Evolutionary conservation across 257 asterid genomes (phyloP), one percentile per base, ranked within the genome.

Genomic region (Fraxinus anomala): DNA sequence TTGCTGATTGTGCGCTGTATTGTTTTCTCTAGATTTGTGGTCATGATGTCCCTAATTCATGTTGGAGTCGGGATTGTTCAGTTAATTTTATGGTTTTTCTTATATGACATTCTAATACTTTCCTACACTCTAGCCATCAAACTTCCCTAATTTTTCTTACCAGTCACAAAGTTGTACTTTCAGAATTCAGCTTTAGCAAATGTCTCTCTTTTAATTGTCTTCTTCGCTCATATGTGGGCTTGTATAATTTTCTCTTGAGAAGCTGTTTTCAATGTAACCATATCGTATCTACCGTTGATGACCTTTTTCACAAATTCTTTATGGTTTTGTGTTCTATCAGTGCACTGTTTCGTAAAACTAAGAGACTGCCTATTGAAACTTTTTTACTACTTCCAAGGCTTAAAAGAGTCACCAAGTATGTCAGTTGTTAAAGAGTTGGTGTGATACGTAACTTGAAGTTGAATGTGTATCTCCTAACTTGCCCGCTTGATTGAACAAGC

Each of bases 1-100:
- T 54, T 79, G 73, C 49, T 74, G 72, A 79, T 54, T 42, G 69
- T 75, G 74, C 68, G 74, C 24, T 36, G 19, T 73, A 14, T 75
- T 31, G 17, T 66, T 26, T 6, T 33, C 7, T 67, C 74, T 70
- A n/a, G 42, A 80, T 33, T 59, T 80, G 40, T 59, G 65, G 42
- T 56, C 72, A 14, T 68, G 44, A 21, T 73, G 59, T 40, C 68
- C 70, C 47, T 51, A 56, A 37, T 16, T 3, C 1, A 54, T 56
- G 17, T 26, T 68, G 73, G 66, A 36, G 67, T 72, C 70, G 49
- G 68, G 17, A 72, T 26, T 72, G 24, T 73, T 69, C 70, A 19
- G 30, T 44, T 37, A 49, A 66, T 72, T 59, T 74, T 69, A 1
- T 63, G 54, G 68, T 33, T 68, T 42, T 23, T 37, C 2, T 72